Conservation (phyloP, 2,329 filamentous ascomycete species). For the Penicillium sp. region DNA sequence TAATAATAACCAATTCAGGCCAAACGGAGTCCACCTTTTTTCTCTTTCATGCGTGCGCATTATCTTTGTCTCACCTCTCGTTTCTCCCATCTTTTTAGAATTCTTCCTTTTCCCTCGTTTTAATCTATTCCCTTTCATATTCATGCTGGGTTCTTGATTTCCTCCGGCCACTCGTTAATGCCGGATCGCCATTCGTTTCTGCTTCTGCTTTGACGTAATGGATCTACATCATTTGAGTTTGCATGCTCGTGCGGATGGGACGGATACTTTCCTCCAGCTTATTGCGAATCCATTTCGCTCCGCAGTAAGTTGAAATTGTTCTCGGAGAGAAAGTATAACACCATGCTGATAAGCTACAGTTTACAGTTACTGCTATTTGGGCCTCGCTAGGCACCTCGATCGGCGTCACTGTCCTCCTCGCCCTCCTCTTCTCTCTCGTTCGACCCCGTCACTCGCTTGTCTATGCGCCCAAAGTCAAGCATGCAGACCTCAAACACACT, state of each 20-base stretch:
- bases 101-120: constrained; percentile 3
- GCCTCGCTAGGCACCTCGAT: constrained; percentile 79
- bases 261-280: constrained; percentile 44
- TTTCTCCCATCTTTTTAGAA: constrained; percentile 8
- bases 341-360: constrained; percentile 38
- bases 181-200: constrained; percentile 18
- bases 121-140: constrained; percentile 10
- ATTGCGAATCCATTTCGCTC: constrained; percentile 48
- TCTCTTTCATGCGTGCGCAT: constrained; percentile 16
- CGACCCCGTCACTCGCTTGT: constrained; percentile 89
- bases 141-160: constrained; percentile 16
- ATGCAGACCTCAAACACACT: constrained; percentile 85
- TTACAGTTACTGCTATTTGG: constrained; percentile 64
- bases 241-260: constrained; percentile 25
- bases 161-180: constrained; percentile 16
- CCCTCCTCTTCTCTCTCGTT: constrained; percentile 79
- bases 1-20: constrained; percentile 22
- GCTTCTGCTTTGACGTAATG: constrained; percentile 26
- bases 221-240: constrained; percentile 23
- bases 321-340: background rate
- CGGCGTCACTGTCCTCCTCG: constrained; percentile 69
- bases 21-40: constrained; percentile 19
- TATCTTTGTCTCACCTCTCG: constrained; percentile 18
- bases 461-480: constrained; percentile 90
- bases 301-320: constrained; percentile 31